Conservation (phyloP, 805 yeast species). For the Candida coquimbonensis region DNA sequence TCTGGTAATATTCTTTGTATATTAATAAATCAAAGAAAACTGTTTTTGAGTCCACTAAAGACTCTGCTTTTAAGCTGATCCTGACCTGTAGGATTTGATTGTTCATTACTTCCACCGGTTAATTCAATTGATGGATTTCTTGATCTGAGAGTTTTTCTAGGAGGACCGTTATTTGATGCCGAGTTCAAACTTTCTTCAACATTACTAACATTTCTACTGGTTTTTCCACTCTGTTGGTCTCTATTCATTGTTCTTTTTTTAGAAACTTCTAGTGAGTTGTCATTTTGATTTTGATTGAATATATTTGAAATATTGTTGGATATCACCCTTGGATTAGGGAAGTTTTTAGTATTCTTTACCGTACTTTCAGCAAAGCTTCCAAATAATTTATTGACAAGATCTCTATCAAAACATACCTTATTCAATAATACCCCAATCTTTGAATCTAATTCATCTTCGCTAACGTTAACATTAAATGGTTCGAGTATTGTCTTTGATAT, state of each 20-base stretch:
- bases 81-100: too few relatives aligned
- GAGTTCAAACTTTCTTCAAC: not conserved
- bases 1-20: not conserved
- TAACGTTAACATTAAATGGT: not conserved
- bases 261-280: not conserved
- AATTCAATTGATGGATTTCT: conserved; percentile 5
- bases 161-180: not conserved
- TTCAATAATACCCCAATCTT: not conserved
- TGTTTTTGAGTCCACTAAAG: too few relatives aligned
- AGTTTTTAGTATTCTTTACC: not conserved
- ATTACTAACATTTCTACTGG: not conserved
- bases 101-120: not conserved
- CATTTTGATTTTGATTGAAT: not conserved
- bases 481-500: not conserved
- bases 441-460: conserved; percentile 2
- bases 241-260: not conserved
- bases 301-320: too few relatives aligned
- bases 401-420: conserved; percentile 5
- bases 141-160: not conserved
- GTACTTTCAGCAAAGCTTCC: not conserved
- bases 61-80: too few relatives aligned
- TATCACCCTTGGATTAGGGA: too few relatives aligned
- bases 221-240: not conserved
- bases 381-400: not conserved
- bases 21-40: not conserved